These are phyloP conservation scores for Fraxinus dipetala DNA, from an alignment of 305 asterid genomes.

Conservation along the genomic window DNA sequence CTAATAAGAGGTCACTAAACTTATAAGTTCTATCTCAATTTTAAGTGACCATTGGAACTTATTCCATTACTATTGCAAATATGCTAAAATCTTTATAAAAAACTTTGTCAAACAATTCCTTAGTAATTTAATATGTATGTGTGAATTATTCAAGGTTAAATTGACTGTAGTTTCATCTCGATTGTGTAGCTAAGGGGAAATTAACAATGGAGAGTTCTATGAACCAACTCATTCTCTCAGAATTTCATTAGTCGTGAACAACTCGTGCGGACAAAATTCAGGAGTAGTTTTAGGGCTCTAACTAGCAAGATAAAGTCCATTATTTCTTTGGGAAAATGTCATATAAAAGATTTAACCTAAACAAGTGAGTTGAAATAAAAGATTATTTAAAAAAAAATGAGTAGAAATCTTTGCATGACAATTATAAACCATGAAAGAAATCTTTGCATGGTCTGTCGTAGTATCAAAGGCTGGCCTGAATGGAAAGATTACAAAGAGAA, in stretches of 20 bases:
- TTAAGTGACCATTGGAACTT: neutral
- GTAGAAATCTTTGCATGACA: neutral
- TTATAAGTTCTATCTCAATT: neutral
- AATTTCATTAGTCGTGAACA: neutral
- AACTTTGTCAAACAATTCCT: neutral
- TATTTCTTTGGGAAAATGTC: neutral
- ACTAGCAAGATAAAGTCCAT: neutral
- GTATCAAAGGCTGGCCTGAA: neutral
- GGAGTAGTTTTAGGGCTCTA: neutral
- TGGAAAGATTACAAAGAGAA: neutral
- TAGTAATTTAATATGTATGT: neutral
- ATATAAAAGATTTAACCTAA: neutral
- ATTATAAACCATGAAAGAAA: neutral
- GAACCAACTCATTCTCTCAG: neutral
- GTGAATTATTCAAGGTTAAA: neutral
- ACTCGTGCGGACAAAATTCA: too few relatives aligned
- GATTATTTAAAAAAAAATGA: neutral
- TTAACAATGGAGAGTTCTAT: neutral
- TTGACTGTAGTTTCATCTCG: neutral
- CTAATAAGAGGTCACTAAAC: neutral
- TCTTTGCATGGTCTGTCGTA: neutral
- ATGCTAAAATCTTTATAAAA: too few relatives aligned
- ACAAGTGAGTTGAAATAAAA: neutral
- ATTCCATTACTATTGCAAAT: neutral
- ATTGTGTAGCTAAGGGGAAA: neutral